Conservation (phyloP, 306 rosid species). For the Arachis stenosperma region DNA sequence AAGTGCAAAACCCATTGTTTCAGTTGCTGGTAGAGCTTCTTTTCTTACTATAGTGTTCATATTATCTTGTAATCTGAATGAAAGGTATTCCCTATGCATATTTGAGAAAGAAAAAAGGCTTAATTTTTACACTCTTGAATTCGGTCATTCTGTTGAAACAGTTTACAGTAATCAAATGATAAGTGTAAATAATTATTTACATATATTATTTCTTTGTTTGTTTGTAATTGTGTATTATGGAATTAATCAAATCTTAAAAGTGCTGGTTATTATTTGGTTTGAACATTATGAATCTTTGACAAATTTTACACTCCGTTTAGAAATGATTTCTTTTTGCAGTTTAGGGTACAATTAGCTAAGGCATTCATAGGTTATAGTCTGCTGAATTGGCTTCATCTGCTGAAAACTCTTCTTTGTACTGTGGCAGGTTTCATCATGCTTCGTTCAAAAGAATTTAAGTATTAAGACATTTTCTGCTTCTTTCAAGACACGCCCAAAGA, state of each 20-base stretch:
- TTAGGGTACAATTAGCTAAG: slow-evolving; percentile 5
- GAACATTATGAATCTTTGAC: slow-evolving; percentile 19
- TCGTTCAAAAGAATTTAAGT: slow-evolving; percentile 40
- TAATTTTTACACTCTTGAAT: too few relatives aligned
- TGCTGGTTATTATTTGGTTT: neutral
- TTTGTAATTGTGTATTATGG: too few relatives aligned
- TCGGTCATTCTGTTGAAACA: too few relatives aligned
- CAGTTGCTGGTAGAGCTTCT: neutral
- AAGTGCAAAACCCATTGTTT: neutral
- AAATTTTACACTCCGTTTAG: neutral
- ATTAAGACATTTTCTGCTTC: slow-evolving; percentile 42
- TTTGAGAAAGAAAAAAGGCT: neutral
- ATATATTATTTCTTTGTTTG: too few relatives aligned
- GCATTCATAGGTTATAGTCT: neutral
- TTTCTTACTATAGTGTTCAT: neutral
- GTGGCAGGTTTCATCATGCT: slow-evolving; percentile 40
- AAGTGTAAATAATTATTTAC: too few relatives aligned
- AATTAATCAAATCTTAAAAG: too few relatives aligned
- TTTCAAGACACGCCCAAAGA: slow-evolving; percentile 40
- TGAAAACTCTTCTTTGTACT: neutral
- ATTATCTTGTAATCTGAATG: neutral
- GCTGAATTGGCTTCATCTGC: slow-evolving; percentile 12
- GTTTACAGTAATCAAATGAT: too few relatives aligned
- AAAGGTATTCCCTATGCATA: neutral
- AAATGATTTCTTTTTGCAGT: neutral